A percentile compares a stretch with the other conserved stretches of the same genome.
Conservation (phyloP, 192 early-diverging fungal genomes). For the Podila epigama region DNA sequence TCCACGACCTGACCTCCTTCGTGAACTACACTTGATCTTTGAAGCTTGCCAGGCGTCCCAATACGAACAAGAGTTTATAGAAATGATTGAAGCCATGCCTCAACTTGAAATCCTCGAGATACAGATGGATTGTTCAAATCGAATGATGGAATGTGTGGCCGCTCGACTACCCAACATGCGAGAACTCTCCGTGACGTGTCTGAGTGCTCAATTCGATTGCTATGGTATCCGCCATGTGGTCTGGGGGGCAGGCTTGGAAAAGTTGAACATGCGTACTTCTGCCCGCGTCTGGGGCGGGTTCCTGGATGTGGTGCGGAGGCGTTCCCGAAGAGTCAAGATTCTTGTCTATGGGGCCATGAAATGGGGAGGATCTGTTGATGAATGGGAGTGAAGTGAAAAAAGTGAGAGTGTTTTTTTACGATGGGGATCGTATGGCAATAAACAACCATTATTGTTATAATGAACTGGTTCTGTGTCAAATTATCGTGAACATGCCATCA, state of each 20-base stretch:
- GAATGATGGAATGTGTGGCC: conserved; percentile 46
- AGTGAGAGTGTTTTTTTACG: no score
- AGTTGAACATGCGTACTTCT: conserved; percentile 46
- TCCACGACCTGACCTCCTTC: conserved; percentile 13
- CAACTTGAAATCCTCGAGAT: conserved; percentile 24
- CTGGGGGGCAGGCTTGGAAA: conserved; percentile 30
- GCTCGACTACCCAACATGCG: conserved; percentile 16
- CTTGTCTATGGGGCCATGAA: conserved; percentile 49
- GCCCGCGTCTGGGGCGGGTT: conserved; percentile 40
- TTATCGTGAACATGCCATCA: no score
- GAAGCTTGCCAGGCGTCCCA: conserved; percentile 36
- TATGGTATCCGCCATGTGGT: conserved; percentile 8
- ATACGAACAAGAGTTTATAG: conserved; percentile 44
- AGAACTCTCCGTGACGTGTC: conserved; percentile 28
- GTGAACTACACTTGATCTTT: conserved; percentile 39
- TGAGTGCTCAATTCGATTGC: conserved; percentile 22
- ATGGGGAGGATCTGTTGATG: conserved; percentile 46
- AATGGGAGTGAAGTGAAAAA: conserved; percentile 20
- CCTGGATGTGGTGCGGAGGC: conserved; percentile 29
- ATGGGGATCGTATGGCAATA: neutral
- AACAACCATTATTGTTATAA: no score
- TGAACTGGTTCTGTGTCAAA: no score
- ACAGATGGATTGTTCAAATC: conserved; percentile 38
- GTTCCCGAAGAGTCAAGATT: conserved; percentile 32
- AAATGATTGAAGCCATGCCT: conserved; percentile 38